Evolutionary conservation across 495 filamentous ascomycete species (phyloP).

Genomic region (Chaetomium cochliodes): DNA sequence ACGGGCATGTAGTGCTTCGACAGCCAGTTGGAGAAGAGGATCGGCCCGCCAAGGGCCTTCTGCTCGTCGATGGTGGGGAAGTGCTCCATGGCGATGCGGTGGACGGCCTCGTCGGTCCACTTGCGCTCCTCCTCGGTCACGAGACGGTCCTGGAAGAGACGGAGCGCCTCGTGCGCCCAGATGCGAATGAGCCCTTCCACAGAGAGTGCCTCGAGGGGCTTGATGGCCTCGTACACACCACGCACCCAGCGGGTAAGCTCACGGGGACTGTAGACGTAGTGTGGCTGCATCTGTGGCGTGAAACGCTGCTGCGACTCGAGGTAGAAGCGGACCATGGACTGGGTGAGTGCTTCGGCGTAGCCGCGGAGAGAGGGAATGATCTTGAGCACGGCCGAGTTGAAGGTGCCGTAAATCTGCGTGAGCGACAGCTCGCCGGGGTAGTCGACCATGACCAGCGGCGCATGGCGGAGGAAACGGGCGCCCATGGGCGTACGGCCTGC

Average conservation of each 20-base stretch:
- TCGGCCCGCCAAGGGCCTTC: constrained; percentile 87
- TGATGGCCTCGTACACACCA: constrained; percentile 94
- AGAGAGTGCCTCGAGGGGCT: constrained; percentile 80
- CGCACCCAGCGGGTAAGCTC: constrained; percentile 96
- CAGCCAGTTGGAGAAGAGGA: constrained; percentile 99
- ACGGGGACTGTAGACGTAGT: constrained; percentile 98
- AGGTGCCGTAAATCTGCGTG: constrained; percentile 96
- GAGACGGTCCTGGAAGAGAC: constrained; percentile 94
- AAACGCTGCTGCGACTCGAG: constrained; percentile 90
- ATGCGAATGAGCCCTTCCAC: constrained; percentile 93
- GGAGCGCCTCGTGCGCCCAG: constrained; percentile 95
- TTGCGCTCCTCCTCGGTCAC: constrained; percentile 90
- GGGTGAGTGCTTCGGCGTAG: constrained; percentile 89
- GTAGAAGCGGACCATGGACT: constrained; percentile 97
- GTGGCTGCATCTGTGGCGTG: constrained; percentile 92
- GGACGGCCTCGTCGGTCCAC: constrained; percentile 87
- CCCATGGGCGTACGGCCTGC: constrained; percentile 94
- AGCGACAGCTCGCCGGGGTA: constrained; percentile 95
- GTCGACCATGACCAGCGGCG: constrained; percentile 97
- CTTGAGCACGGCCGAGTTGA: constrained; percentile 95
- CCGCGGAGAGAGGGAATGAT: constrained; percentile 93
- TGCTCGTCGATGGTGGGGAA: constrained; percentile 91
- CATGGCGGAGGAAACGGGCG: constrained; percentile 87
- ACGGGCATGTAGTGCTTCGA: constrained; percentile 98
- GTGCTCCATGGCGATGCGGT: constrained; percentile 79